Conservation (phyloP, 768 basidiomycete genomes). For the Pulveroboletus sp. region DNA sequence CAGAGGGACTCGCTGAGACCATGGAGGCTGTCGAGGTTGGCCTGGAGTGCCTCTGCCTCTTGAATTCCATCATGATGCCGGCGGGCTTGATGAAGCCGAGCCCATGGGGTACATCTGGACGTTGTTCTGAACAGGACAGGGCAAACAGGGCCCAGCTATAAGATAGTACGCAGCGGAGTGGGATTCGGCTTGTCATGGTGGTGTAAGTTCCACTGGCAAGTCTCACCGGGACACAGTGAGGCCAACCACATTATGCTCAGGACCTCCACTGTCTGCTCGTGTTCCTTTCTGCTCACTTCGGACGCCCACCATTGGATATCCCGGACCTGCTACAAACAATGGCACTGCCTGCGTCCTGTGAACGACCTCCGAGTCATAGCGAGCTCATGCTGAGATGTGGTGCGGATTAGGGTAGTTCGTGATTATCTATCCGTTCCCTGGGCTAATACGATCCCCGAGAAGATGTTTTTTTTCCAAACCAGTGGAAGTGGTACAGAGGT, state of each 20-base stretch:
- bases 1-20: conserved; percentile 72
- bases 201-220: neutral
- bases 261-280: conserved; percentile 29
- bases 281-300: conserved; percentile 39
- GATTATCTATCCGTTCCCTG: too few species aligned
- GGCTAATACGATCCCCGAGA: too few species aligned
- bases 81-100: conserved; percentile 84
- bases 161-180: conserved; percentile 84
- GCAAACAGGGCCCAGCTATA: conserved; percentile 89
- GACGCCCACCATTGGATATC: too few species aligned
- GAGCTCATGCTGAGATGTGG: too few species aligned
- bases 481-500: too few species aligned
- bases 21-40: conserved; percentile 71
- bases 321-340: too few species aligned
- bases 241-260: conserved; percentile 41
- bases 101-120: conserved; percentile 76
- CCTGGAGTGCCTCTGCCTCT: conserved; percentile 77
- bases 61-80: conserved; percentile 83
- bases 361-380: too few species aligned
- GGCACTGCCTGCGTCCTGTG: too few species aligned
- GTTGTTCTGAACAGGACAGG: conserved; percentile 67
- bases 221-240: conserved; percentile 17
- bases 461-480: too few species aligned
- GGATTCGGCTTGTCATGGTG: conserved; percentile 54
- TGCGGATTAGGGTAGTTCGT: too few species aligned